Conservation (phyloP, 352 stramenopile species). For the Globisporangium spinosum region DNA sequence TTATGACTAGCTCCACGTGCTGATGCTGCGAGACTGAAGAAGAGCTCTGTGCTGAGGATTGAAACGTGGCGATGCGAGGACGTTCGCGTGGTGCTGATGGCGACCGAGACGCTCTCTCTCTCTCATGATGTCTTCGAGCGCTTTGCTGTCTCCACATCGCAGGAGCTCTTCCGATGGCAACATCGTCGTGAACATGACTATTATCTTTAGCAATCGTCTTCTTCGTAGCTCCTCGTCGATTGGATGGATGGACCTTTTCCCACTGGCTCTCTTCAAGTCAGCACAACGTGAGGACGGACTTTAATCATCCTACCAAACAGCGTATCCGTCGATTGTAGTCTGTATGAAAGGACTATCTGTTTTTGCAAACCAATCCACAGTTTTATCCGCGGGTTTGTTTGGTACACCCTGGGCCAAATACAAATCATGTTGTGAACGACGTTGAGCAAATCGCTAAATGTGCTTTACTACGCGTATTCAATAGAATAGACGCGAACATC, state of each 20-base stretch:
- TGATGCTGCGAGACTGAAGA: background rate
- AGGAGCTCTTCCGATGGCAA: background rate
- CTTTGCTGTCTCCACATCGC: background rate
- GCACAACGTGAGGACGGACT: background rate
- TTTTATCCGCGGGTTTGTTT: no score
- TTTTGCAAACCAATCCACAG: no score
- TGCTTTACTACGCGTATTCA: no score
- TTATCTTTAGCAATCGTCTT: background rate
- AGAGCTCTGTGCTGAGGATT: background rate
- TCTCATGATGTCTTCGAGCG: background rate
- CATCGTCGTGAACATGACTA: background rate
- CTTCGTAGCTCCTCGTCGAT: background rate
- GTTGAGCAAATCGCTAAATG: no score
- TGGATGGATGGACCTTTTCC: background rate
- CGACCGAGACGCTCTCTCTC: background rate
- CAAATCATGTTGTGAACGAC: no score
- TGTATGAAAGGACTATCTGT: no score
- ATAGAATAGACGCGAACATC: no score
- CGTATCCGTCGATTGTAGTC: no score
- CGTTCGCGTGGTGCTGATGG: background rate
- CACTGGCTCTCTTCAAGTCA: background rate
- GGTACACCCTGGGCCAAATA: no score
- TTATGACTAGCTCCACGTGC: background rate
- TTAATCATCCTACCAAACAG: no score
- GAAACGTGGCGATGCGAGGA: background rate